Conservation (phyloP, 169 alveolate species). For the Neospora caninum region DNA sequence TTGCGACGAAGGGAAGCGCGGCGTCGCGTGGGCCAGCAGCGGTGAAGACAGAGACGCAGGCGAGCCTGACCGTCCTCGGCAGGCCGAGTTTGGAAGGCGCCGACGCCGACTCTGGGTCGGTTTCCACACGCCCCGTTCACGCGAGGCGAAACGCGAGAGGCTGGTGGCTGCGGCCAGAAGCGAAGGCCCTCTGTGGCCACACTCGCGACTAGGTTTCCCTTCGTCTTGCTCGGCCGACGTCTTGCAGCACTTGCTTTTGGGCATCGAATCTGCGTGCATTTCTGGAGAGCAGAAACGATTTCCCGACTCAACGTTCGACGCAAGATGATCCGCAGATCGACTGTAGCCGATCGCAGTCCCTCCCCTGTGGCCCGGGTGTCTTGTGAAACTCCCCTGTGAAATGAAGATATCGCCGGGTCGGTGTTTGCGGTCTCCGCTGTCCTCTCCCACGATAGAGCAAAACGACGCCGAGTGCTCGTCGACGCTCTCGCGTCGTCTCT, state of each 20-base stretch:
- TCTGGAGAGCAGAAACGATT: not conserved
- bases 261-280: not conserved
- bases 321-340: constrained; percentile 22
- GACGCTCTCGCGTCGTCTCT: too few species aligned
- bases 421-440: not conserved
- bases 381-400: not conserved
- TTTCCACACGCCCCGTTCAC: not conserved
- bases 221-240: not conserved
- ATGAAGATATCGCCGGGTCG: not conserved
- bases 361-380: not conserved
- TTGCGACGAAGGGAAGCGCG: not conserved
- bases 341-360: not conserved
- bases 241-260: not conserved
- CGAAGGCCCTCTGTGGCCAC: not conserved
- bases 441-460: not conserved
- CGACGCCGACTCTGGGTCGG: not conserved
- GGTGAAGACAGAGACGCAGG: not conserved
- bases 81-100: not conserved
- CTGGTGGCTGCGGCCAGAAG: not conserved
- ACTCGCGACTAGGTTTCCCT: not conserved
- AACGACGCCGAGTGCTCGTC: not conserved
- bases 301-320: not conserved
- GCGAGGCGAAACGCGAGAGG: not conserved
- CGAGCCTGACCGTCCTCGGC: not conserved
- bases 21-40: not conserved